Percentiles rank a stretch among this genome's conserved stretches.
Conservation (phyloP, 2,329 filamentous ascomycete genomes). For the Moelleriella libera region DNA sequence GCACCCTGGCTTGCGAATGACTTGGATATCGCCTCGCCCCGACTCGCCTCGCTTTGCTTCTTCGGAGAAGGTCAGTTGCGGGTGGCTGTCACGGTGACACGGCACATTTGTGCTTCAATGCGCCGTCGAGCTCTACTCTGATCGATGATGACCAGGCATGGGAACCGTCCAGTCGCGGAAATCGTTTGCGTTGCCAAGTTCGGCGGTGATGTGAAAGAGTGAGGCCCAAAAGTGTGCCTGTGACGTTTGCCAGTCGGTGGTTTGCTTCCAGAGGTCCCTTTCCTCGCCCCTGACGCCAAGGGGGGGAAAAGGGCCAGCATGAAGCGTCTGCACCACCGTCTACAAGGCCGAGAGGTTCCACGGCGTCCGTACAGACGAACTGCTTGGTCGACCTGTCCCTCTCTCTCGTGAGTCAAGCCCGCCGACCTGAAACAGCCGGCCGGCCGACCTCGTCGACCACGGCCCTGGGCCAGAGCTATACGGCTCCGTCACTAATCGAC, state of each 20-base stretch:
- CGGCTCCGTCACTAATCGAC: too few species aligned
- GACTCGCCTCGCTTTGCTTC: background rate
- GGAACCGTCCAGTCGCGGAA: background rate
- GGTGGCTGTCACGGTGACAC: background rate
- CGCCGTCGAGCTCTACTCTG: background rate
- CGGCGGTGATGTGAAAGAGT: too few species aligned
- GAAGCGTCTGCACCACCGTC: background rate
- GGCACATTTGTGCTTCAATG: background rate
- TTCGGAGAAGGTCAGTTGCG: background rate
- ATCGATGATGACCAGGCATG: background rate
- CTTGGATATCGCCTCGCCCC: too few species aligned
- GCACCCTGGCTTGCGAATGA: too few species aligned
- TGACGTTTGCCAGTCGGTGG: too few species aligned
- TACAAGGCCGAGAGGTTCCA: too few species aligned
- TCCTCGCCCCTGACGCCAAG: too few species aligned
- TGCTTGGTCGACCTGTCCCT: background rate
- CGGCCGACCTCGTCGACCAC: background rate
- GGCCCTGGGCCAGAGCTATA: background rate
- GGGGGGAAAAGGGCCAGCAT: background rate
- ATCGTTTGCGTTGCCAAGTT: background rate
- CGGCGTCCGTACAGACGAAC: too few species aligned
- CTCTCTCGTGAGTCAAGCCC: background rate
- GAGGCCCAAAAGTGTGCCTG: too few species aligned
- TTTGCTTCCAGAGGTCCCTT: too few species aligned
- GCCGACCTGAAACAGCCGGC: background rate